Evolutionary conservation across 2,329 filamentous ascomycete species (phyloP).

Genomic region (Aureobasidium mangrovei): DNA sequence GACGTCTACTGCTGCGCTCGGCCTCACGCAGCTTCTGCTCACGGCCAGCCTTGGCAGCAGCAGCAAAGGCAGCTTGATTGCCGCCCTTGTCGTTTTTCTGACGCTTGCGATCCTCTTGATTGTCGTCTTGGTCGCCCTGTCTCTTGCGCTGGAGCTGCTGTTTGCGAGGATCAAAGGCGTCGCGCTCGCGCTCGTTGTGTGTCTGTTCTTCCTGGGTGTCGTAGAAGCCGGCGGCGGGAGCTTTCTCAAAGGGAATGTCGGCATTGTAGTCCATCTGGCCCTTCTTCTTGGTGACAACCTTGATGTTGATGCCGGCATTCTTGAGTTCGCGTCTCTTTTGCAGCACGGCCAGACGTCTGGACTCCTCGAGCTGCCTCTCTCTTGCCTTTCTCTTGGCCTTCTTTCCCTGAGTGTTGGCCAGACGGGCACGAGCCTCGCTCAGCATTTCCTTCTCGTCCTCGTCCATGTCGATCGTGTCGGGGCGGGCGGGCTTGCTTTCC

Average conservation of each 20-base stretch:
- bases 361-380: slow-evolving; percentile 92
- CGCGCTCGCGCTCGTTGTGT: slow-evolving; percentile 73
- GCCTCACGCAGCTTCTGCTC: slow-evolving; percentile 92
- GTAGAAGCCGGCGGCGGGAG: slow-evolving; percentile 80
- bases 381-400: slow-evolving; percentile 97
- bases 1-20: slow-evolving; percentile 90
- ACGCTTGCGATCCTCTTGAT: slow-evolving; percentile 67
- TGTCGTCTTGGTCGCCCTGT: slow-evolving; percentile 83
- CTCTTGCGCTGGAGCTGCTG: slow-evolving; percentile 86
- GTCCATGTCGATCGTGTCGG: slow-evolving; percentile 95
- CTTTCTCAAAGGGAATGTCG: slow-evolving; percentile 95
- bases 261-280: slow-evolving; percentile 99
- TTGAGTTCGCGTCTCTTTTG: slow-evolving; percentile 96
- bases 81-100: slow-evolving; percentile 81
- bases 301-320: slow-evolving; percentile 96
- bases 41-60: slow-evolving; percentile 85
- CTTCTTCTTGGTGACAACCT: slow-evolving; percentile 81
- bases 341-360: slow-evolving; percentile 74
- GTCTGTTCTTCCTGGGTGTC: slow-evolving; percentile 77
- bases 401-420: slow-evolving; percentile 97
- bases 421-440: slow-evolving; percentile 87
- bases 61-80: slow-evolving; percentile 69
- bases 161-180: slow-evolving; percentile 84
- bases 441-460: slow-evolving; percentile 99
- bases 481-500: slow-evolving; percentile 88